Evolutionary conservation across 108 stramenopile genomes (phyloP).

Genomic region (Fragilariopsis cylindrus): DNA sequence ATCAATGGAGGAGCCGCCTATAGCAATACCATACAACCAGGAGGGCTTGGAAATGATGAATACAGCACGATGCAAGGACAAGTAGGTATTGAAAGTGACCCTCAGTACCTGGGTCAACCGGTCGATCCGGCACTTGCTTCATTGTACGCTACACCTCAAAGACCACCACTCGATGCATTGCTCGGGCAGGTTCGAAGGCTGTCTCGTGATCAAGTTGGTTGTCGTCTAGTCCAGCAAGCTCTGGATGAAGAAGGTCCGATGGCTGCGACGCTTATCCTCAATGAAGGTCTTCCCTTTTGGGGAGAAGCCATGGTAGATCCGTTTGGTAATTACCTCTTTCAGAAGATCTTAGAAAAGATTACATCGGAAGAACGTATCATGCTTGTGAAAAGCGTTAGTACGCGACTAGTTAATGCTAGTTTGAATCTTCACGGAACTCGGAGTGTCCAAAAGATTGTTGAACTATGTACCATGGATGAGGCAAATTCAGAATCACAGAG

Average conservation of each 20-base stretch:
- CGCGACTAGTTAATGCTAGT: conserved; percentile 90
- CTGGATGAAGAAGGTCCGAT: conserved; percentile 92
- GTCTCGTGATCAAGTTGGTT: conserved; percentile 93
- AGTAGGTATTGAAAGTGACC: conserved; percentile 13
- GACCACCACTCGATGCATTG: conserved; percentile 79
- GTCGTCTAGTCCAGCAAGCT: conserved; percentile 94
- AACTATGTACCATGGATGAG: conserved; percentile 88
- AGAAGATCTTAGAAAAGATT: conserved; percentile 95
- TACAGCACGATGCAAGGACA: conserved; percentile 15
- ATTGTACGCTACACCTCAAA: conserved; percentile 68
- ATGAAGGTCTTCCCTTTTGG: conserved; percentile 93
- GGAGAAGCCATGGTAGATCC: conserved; percentile 96
- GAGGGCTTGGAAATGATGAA: conserved; percentile 17
- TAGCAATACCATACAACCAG: background rate
- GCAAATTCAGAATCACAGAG: conserved; percentile 21
- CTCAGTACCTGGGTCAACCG: conserved; percentile 23
- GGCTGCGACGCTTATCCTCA: conserved; percentile 89
- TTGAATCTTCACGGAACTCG: conserved; percentile 96
- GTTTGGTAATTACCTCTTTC: conserved; percentile 98
- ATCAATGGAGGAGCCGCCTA: background rate
- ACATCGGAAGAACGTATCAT: conserved; percentile 83
- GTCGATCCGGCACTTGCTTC: conserved; percentile 44
- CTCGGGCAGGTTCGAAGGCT: conserved; percentile 86
- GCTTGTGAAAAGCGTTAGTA: conserved; percentile 82
- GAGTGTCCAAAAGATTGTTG: conserved; percentile 96